Percentiles rank a stretch among this genome's conserved stretches.
Evolutionary conservation across 2,329 filamentous ascomycete species (phyloP).

Genomic region (Zasmidium angulare): DNA sequence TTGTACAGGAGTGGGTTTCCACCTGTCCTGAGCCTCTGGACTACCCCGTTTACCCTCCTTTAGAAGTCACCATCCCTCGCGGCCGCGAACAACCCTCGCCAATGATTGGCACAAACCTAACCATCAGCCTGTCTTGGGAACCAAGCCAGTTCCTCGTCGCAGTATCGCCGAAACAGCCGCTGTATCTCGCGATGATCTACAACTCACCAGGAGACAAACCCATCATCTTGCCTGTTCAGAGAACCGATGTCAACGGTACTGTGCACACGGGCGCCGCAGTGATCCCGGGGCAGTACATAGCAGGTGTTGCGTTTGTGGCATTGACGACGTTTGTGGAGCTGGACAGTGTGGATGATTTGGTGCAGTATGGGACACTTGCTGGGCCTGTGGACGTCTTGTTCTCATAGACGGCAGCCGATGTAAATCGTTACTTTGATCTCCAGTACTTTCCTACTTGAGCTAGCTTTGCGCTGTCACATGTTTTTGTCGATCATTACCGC

Average conservation of each 20-base stretch:
- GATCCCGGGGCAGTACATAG: background rate
- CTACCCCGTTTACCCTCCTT: background rate
- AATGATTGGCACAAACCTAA: background rate
- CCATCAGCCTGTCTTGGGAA: background rate
- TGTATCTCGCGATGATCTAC: background rate
- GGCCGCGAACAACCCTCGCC: too few species aligned
- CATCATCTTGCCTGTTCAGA: background rate
- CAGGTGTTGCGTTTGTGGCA: background rate
- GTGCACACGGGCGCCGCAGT: background rate
- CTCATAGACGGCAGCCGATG: background rate
- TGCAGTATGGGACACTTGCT: slow-evolving; percentile 1
- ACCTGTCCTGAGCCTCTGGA: background rate
- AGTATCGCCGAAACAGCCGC: background rate
- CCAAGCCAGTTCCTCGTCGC: background rate
- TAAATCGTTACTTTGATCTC: background rate
- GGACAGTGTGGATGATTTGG: background rate
- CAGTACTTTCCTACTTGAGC: background rate
- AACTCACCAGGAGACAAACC: background rate
- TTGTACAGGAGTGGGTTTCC: background rate
- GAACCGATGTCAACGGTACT: background rate
- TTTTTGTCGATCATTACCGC: background rate
- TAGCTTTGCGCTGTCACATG: background rate
- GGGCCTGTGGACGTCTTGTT: background rate
- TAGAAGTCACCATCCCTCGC: background rate
- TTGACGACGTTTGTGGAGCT: slow-evolving; percentile 1